These are phyloP conservation scores for Sporothrix humicola DNA, from an alignment of 2,329 filamentous ascomycete genomes.

Conservation along the genomic window DNA sequence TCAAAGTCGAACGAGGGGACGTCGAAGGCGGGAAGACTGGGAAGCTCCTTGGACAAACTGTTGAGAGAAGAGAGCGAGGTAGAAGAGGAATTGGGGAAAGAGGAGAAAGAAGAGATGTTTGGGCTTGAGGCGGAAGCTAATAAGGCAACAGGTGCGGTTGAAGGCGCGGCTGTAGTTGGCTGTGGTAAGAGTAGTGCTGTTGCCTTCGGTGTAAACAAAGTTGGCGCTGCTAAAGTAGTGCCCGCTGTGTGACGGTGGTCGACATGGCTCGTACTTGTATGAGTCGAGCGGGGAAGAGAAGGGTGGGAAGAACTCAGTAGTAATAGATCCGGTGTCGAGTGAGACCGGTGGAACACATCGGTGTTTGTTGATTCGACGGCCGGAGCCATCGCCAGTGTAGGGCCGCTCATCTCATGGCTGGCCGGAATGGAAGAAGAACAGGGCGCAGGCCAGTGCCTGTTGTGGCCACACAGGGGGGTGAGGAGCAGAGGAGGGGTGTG, in stretches of 20 bases:
- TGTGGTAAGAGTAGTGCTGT: background rate
- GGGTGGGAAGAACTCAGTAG: conserved; percentile 37
- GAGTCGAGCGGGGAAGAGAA: conserved; percentile 29
- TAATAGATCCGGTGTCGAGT: conserved; percentile 46
- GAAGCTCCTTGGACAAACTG: conserved; percentile 44
- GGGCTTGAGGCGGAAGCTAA: conserved; percentile 27
- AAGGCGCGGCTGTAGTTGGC: background rate
- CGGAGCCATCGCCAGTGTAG: conserved; percentile 50
- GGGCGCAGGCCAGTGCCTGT: conserved; percentile 20
- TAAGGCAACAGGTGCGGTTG: conserved; percentile 26
- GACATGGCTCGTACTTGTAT: conserved; percentile 24
- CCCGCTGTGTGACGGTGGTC: conserved; percentile 34
- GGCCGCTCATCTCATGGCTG: conserved; percentile 53
- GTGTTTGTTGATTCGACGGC: conserved; percentile 47
- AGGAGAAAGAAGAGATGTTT: conserved; percentile 24
- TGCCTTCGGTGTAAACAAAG: conserved; percentile 34
- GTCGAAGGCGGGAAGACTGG: conserved; percentile 54
- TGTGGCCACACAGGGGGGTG: conserved; percentile 8
- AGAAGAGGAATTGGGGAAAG: conserved; percentile 6
- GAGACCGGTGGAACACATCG: conserved; percentile 45
- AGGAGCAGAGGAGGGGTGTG: background rate
- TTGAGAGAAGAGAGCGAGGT: background rate
- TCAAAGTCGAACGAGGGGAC: conserved; percentile 60
- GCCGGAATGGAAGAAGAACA: conserved; percentile 34
- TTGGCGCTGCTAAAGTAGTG: conserved; percentile 28